Conservation (phyloP, 495 filamentous ascomycete species). For the Amniculicola lignicola region DNA sequence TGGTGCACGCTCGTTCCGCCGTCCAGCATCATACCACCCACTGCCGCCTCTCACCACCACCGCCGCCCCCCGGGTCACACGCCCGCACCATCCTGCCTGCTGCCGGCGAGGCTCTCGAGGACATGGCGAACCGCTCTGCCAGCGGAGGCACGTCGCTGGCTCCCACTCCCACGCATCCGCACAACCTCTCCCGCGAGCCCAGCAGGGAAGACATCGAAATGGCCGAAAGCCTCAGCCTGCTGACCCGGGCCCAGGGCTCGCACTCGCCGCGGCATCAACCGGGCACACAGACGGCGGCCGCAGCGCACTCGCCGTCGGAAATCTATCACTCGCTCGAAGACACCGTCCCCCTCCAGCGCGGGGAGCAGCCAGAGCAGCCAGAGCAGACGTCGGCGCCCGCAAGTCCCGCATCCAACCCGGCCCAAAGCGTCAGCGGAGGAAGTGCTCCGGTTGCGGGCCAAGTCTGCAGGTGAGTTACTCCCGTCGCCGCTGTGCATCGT, state of each 20-base stretch:
- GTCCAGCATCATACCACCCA: too few relatives aligned
- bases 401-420: constrained; percentile 7
- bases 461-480: constrained; percentile 28
- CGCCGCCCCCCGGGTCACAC: too few relatives aligned
- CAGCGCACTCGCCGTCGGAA: constrained; percentile 9
- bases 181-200: constrained; percentile 31
- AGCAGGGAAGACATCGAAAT: constrained; percentile 34
- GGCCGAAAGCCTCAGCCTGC: constrained; percentile 30
- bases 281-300: not conserved
- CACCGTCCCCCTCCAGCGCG: constrained; percentile 15
- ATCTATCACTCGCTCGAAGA: constrained; percentile 36
- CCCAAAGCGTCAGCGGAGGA: not conserved
- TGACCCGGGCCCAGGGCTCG: constrained; percentile 20
- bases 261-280: not conserved
- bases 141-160: constrained; percentile 33
- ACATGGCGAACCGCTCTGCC: constrained; percentile 15
- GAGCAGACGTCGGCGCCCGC: not conserved
- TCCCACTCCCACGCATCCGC: constrained; percentile 31
- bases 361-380: constrained; percentile 9
- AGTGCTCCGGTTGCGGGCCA: constrained; percentile 32
- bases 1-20: too few relatives aligned
- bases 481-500: not conserved
- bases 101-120: not conserved
- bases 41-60: too few relatives aligned
- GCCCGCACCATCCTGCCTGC: not conserved